Base-by-base conservation (phyloP, 2,329 filamentous ascomycete species). In the Colletotrichum nymphaeae region DNA sequence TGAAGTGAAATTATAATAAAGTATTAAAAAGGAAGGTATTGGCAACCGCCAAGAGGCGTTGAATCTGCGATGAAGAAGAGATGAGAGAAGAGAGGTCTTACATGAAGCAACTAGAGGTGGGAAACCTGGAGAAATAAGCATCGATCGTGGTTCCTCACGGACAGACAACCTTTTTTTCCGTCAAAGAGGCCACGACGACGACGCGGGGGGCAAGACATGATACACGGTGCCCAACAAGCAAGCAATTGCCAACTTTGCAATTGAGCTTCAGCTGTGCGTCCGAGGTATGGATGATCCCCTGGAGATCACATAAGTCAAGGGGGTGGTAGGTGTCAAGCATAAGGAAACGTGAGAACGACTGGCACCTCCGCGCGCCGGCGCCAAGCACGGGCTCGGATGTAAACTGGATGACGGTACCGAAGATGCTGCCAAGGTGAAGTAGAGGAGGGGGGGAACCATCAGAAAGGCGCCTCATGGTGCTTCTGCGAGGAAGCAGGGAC, bases 71-170 rank as follows among this genome's bases (percentile, higher is more conserved):
- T n/a, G 55, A 37, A 53, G 12, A 30, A 49, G 30, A 37, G 63
- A 66, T 26, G 42, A 5, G 3, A 53, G 3, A 2, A 0, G 19
- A 19, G 7, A 55, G 32, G 3, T 0, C 28, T 8, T 8, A 26
- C 4, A 28, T 12, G 46, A 8, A 8, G 3, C 6, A n/a, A 14
- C 30, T 7, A 35, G 26, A 35, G 55, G 70, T 70, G 70, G 70
- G 67, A 46, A 56, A 24, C 70, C 14, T 46, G 55, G 60, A 60
- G 59, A 73, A 70, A 73, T 73, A 73, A 73, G 66, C 67, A 42
- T 64, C 57, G 4, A 65, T 70, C 59, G 46, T 69, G 46, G 42
- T 63, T 57, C 24, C 14, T 72, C 56, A 37, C 42, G 12, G 16
- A 26, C 66, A 30, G 59, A 19, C 46, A 53, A 52, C 42, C n/a